Base-by-base conservation (phyloP, 352 stramenopile species). In the Pythium chondricola region DNA sequence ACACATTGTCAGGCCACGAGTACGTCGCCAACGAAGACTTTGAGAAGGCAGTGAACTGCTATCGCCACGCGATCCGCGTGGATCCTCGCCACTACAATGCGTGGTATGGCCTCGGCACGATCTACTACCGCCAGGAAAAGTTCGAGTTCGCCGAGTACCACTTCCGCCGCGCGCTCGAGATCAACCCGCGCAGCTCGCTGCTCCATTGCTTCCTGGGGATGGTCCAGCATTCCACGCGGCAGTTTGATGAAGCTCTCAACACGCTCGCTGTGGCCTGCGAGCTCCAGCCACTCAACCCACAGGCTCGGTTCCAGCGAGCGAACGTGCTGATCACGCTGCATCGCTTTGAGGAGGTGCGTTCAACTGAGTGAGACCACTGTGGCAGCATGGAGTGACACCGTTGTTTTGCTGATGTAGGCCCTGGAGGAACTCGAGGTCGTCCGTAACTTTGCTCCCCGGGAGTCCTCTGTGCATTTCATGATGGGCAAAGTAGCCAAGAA, bases 1-100 rank as follows among this genome's bases (percentile, higher is more conserved):
- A 98, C 70, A 98, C 95, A 17, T 71, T 99, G 1, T 98, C 84
- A 14, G 96, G 95, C 5, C 96, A 99, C 73, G 96, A 99, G 52
- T 98, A 98, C 61, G 88, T 98, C 27, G 78, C 88, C 5, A 98
- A 98, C 65, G 96, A 99, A 74, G 93, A 98, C 67, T 98, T 98
- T 74, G 94, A 98, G 24, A 98, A 98, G 61, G 96, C 95, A 0
- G 88, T 97, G 40, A 91, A 85, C 40, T 98, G 92, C 56, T 99
- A 97, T 49, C 79, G 95, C 16, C 86, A 97, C 58, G 95, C 95
- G 6, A 96, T 99, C 45, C 78, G 88, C 22, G 84, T 83, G 1
- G 86, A 98, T 64, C 73, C 91, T 16, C 75, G 93, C 11, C 88
- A 97, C 52, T 97, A 97, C 68, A 96, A 96, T 44, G 89, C 85